phyloP scores from a whole-genome alignment of 148 eudicot genomes.

The Fagopyrum homotropicum region DNA sequence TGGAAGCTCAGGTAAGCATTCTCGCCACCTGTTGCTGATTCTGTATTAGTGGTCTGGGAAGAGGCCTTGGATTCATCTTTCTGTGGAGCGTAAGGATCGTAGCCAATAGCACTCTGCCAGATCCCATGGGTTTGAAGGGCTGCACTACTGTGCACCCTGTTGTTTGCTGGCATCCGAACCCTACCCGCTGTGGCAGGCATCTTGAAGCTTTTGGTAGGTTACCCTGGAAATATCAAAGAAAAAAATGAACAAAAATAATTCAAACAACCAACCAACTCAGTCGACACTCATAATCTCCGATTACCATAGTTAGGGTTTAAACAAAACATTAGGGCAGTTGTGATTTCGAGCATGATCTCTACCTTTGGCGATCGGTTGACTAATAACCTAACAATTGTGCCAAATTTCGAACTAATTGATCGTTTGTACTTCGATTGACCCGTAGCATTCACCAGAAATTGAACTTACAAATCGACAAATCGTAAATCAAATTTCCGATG shows the following conservation, averaged over 20 bases:
- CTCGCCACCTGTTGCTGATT: slow-evolving; percentile 39
- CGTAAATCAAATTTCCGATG: too few species aligned
- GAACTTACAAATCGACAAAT: background rate
- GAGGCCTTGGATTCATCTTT: slow-evolving; percentile 59
- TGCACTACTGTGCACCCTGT: slow-evolving; percentile 95
- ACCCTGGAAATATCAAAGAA: background rate
- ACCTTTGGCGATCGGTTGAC: background rate
- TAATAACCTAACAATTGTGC: background rate
- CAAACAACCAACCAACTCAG: background rate
- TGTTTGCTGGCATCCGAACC: slow-evolving; percentile 99
- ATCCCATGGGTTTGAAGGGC: slow-evolving; percentile 97
- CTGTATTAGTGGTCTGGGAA: slow-evolving; percentile 38
- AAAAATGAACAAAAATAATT: background rate
- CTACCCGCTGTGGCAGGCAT: slow-evolving; percentile 99
- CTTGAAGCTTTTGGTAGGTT: slow-evolving; percentile 24
- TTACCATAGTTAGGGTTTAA: background rate
- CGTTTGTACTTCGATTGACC: background rate
- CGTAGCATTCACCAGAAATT: background rate
- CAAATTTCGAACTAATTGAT: background rate
- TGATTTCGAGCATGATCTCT: background rate
- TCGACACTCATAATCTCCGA: background rate
- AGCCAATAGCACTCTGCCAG: slow-evolving; percentile 92
- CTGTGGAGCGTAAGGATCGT: slow-evolving; percentile 93
- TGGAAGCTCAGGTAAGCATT: slow-evolving; percentile 85
- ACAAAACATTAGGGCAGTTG: background rate